Conservation (phyloP, 805 yeast species). For the Vanderwaltozyma verrucispora region DNA sequence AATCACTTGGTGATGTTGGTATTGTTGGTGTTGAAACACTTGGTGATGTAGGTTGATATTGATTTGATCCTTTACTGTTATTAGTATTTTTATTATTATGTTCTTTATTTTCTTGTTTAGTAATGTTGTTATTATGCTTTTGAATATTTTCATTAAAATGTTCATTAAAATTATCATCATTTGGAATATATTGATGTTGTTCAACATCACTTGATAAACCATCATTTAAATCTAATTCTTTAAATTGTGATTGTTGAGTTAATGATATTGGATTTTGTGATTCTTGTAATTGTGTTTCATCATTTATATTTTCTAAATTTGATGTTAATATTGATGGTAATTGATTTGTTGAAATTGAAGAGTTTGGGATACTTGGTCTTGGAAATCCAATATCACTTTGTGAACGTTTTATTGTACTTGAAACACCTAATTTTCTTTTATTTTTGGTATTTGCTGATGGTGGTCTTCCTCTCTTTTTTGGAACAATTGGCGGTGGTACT, state of each 20-base stretch:
- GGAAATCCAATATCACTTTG: slow-evolving; percentile 24
- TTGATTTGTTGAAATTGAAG: slow-evolving; percentile 16
- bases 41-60: slow-evolving; percentile 8
- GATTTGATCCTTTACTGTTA: slow-evolving; percentile 1
- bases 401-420: slow-evolving; percentile 20
- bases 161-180: background rate
- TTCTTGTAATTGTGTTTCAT: slow-evolving; percentile 2
- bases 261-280: background rate
- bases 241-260: slow-evolving; percentile 14
- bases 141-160: too few relatives aligned
- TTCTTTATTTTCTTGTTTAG: slow-evolving; percentile 3
- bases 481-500: background rate
- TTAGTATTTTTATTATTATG: slow-evolving; percentile 1
- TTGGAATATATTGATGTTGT: slow-evolving; percentile 9
- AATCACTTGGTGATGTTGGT: slow-evolving; percentile 26
- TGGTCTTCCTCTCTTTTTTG: slow-evolving; percentile 29
- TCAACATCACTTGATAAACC: slow-evolving; percentile 31
- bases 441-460: slow-evolving; percentile 15
- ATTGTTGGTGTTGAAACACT: slow-evolving; percentile 25
- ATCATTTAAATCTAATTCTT: slow-evolving; percentile 28
- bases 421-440: slow-evolving; percentile 14
- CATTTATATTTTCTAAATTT: slow-evolving; percentile 1
- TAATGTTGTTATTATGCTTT: too few relatives aligned
- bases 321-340: slow-evolving; percentile 13
- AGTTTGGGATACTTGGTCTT: slow-evolving; percentile 18